Percentiles rank a stretch among this genome's conserved stretches.
phyloP scores from a whole-genome alignment of 345 rosid species.

The Populus simonii region DNA sequence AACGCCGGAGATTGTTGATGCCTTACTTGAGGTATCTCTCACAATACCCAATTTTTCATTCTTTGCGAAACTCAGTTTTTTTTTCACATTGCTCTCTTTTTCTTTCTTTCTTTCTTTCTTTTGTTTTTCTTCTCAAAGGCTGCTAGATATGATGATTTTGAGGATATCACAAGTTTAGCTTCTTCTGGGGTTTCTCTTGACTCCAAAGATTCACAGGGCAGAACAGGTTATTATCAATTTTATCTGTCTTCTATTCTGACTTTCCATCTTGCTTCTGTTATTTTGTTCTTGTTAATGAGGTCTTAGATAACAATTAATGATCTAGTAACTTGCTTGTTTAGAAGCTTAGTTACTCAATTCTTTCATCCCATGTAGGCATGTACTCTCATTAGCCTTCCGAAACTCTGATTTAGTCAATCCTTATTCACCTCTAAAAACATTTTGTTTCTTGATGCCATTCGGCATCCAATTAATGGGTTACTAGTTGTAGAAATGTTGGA shows the following conservation, averaged over 20 bases:
- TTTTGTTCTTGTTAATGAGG: not conserved
- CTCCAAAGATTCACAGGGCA: slow-evolving; percentile 80
- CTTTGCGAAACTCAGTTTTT: not conserved
- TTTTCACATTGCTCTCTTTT: not conserved
- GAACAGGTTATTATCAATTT: slow-evolving; percentile 52
- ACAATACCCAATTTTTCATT: not conserved
- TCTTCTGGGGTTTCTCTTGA: slow-evolving; percentile 64
- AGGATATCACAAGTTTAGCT: slow-evolving; percentile 56
- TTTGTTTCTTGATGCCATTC: not conserved
- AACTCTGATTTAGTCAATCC: not conserved
- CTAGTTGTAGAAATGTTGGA: not conserved
- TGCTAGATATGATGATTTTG: slow-evolving; percentile 79
- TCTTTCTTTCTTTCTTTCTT: not conserved
- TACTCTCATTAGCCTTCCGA: not conserved
- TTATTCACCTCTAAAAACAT: not conserved
- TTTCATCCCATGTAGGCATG: not conserved
- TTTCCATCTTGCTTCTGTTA: not conserved
- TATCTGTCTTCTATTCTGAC: not conserved
- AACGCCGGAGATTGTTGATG: slow-evolving; percentile 46
- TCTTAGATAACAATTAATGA: not conserved
- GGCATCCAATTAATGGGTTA: not conserved
- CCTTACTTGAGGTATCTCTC: slow-evolving; percentile 53
- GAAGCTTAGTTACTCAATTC: not conserved
- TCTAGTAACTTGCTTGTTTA: not conserved
- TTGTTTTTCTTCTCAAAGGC: slow-evolving; percentile 48